Evolutionary conservation across 2,329 filamentous ascomycete genomes (phyloP).

Genomic region (Aspergillus sp.): DNA sequence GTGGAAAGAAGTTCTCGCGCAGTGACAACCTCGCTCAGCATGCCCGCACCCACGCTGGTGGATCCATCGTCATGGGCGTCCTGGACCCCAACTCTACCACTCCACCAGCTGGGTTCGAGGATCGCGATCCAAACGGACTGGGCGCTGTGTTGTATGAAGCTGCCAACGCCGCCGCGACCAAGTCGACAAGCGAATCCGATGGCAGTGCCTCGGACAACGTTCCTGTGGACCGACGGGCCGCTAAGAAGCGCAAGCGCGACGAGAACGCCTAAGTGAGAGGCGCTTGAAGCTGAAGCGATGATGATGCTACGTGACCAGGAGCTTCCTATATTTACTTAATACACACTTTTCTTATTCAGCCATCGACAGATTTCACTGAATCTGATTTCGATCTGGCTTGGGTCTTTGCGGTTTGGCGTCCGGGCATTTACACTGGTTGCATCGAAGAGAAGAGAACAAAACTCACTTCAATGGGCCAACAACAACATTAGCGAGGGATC

Average conservation of each 20-base stretch:
- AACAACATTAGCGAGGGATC: conserved; percentile 3
- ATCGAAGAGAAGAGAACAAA: conserved; percentile 8
- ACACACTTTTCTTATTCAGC: conserved; percentile 21
- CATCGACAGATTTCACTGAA: conserved; percentile 9
- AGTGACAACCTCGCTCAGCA: conserved; percentile 97
- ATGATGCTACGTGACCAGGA: conserved; percentile 39
- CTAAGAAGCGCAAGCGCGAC: conserved; percentile 76
- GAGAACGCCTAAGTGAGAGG: conserved; percentile 49
- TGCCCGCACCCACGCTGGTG: conserved; percentile 84
- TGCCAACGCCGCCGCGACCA: conserved; percentile 67
- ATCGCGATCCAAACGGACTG: conserved; percentile 60
- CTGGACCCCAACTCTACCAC: conserved; percentile 63
- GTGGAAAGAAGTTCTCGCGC: conserved; percentile 98
- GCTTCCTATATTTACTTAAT: conserved; percentile 27
- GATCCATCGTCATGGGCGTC: conserved; percentile 86
- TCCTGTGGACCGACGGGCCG: conserved; percentile 43
- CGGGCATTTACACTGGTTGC: conserved; percentile 25
- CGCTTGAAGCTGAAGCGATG: conserved; percentile 15
- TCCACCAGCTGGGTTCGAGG: conserved; percentile 40
- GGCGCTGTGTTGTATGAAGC: conserved; percentile 80
- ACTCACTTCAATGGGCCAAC: not conserved
- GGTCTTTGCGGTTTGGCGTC: conserved; percentile 31
- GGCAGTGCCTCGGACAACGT: conserved; percentile 19
- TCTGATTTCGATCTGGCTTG: conserved; percentile 17
- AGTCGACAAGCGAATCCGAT: conserved; percentile 39